Evolutionary conservation across 2,329 filamentous ascomycete genomes (phyloP).

Genomic region (Aspergillus latus): DNA sequence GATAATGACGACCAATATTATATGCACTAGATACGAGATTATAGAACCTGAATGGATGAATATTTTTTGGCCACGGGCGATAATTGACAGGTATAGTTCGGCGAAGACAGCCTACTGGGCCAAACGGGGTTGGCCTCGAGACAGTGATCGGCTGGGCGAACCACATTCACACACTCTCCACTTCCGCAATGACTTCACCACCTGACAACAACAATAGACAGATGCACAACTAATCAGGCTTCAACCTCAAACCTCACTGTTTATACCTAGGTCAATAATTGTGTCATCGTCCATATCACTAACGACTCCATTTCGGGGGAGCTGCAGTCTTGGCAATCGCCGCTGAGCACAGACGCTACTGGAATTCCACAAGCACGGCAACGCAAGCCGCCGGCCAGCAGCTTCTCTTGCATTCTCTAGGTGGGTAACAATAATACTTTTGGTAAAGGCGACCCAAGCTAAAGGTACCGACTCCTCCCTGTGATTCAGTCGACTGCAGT

Average conservation of each 20-base stretch:
- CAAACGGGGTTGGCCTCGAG: background rate
- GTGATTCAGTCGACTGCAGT: background rate
- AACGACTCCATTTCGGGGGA: slow-evolving; percentile 14
- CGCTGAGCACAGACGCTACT: slow-evolving; percentile 1
- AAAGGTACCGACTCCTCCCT: slow-evolving; percentile 1
- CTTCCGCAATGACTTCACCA: background rate
- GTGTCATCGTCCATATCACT: background rate
- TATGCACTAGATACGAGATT: slow-evolving; percentile 1
- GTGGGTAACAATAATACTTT: background rate
- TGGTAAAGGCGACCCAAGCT: background rate
- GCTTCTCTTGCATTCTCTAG: background rate
- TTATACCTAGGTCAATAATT: background rate
- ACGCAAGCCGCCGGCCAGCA: background rate
- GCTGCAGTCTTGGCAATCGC: slow-evolving; percentile 6
- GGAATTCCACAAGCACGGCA: slow-evolving; percentile 2
- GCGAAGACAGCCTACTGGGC: background rate
- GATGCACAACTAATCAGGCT: background rate
- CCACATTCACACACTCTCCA: background rate
- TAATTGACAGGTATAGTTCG: background rate
- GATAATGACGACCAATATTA: background rate
- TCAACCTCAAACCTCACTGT: background rate
- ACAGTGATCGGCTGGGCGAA: background rate
- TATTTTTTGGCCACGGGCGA: background rate
- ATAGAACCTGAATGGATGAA: slow-evolving; percentile 1
- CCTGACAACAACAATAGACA: background rate